Evolutionary conservation across 2,329 filamentous ascomycete species (phyloP).

Genomic region (Hysterium pulicare): DNA sequence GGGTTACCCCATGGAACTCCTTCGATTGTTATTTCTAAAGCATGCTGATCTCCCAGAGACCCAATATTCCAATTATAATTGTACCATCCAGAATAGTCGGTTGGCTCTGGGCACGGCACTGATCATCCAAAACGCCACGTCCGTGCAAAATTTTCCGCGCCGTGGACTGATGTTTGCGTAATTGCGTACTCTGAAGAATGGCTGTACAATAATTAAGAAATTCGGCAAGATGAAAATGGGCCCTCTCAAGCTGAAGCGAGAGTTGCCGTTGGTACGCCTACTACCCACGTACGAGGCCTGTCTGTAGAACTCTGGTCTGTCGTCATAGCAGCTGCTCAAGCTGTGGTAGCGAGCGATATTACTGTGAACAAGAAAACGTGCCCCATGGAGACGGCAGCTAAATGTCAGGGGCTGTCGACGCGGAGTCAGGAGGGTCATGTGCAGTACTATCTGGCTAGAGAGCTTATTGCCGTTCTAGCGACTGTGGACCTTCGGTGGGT

Average conservation of each 20-base stretch:
- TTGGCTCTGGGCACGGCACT: not conserved
- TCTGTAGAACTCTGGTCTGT: conserved; percentile 7
- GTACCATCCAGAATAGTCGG: not conserved
- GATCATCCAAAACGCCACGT: conserved; percentile 3
- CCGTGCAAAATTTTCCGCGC: not conserved
- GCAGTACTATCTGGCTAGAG: conserved; percentile 15
- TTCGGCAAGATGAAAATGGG: not conserved
- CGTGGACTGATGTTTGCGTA: conserved; percentile 4
- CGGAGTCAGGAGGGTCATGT: conserved; percentile 27
- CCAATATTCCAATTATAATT: not conserved
- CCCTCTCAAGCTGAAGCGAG: not conserved
- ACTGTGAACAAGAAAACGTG: conserved; percentile 11
- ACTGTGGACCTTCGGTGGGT: conserved; percentile 19
- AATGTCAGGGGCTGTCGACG: conserved; percentile 18
- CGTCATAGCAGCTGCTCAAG: conserved; percentile 14
- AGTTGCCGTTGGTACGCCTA: not conserved
- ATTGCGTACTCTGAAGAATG: conserved; percentile 3
- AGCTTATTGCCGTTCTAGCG: conserved; percentile 14
- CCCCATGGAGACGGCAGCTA: conserved; percentile 11
- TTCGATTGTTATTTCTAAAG: not conserved
- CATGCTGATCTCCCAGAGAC: conserved; percentile 4
- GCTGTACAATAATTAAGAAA: conserved; percentile 2
- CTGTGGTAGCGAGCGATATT: conserved; percentile 16
- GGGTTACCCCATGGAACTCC: not conserved
- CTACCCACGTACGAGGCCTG: not conserved